Conservation (phyloP, 768 basidiomycete genomes). For the Naganishia randhawae region DNA sequence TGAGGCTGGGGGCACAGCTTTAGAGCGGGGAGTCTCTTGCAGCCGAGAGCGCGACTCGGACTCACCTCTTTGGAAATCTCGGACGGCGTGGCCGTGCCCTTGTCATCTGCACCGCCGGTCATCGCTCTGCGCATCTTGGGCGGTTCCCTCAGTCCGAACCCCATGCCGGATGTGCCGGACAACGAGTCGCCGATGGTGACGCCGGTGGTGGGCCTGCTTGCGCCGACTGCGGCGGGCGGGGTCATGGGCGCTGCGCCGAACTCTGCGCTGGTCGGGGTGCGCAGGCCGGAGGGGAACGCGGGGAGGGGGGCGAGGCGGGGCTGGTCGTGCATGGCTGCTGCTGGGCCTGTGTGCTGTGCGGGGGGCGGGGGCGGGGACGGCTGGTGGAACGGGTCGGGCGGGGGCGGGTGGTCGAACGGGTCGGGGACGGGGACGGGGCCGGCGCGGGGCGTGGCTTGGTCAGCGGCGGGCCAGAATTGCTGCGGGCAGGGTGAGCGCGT, state of each 20-base stretch:
- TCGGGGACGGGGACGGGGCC: constrained; percentile 33
- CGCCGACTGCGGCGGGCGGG: constrained; percentile 40
- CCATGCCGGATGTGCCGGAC: constrained; percentile 41
- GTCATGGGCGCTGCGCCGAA: constrained; percentile 29
- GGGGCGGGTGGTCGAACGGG: constrained; percentile 38
- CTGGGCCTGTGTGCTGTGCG: constrained; percentile 12
- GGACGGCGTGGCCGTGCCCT: constrained; percentile 3
- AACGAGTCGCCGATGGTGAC: constrained; percentile 32
- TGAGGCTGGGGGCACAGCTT: background rate
- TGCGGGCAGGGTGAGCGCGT: background rate
- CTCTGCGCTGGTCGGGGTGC: constrained; percentile 1
- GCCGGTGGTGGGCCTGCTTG: constrained; percentile 43
- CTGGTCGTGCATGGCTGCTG: constrained; percentile 20
- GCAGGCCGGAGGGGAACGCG: constrained; percentile 23
- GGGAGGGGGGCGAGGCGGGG: constrained; percentile 30
- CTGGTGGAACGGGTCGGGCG: background rate
- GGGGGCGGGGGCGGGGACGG: background rate
- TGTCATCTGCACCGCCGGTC: constrained; percentile 13
- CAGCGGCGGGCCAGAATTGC: constrained; percentile 36
- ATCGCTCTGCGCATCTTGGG: constrained; percentile 50
- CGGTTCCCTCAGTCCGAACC: constrained; percentile 49
- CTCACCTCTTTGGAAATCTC: background rate
- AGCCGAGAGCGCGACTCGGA: background rate
- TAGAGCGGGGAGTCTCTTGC: no score
- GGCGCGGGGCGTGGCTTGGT: constrained; percentile 48